These are phyloP conservation scores for Fusarium udum DNA, from an alignment of 2,329 filamentous ascomycete species.

Conservation along the genomic window DNA sequence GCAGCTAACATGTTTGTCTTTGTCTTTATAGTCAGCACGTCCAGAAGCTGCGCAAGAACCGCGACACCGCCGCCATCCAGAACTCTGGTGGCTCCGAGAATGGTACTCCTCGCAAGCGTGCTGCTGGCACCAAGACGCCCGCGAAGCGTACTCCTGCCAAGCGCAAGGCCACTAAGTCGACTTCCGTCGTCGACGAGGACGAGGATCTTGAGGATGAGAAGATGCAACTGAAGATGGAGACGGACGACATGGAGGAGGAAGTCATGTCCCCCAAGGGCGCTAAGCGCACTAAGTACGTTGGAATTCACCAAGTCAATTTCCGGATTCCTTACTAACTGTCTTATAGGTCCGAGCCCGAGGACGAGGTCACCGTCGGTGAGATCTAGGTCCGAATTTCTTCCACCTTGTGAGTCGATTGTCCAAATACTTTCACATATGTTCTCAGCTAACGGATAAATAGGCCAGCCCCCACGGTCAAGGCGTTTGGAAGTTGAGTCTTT, in stretches of 20 bases:
- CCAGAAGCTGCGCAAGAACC: slow-evolving; percentile 54
- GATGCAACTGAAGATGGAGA: slow-evolving; percentile 43
- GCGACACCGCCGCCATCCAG: slow-evolving; percentile 44
- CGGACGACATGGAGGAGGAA: slow-evolving; percentile 8
- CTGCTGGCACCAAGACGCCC: slow-evolving; percentile 20
- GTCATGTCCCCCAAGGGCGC: slow-evolving; percentile 8
- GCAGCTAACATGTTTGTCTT: slow-evolving; percentile 23
- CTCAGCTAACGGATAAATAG: neutral
- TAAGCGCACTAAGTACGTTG: slow-evolving; percentile 45
- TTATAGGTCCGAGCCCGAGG: slow-evolving; percentile 27
- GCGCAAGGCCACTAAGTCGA: slow-evolving; percentile 40
- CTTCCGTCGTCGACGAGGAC: slow-evolving; percentile 29
- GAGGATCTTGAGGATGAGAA: slow-evolving; percentile 40
- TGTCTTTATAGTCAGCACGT: slow-evolving; percentile 54
- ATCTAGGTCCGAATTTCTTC: neutral
- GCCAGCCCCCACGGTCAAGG: too few species aligned
- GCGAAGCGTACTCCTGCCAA: slow-evolving; percentile 44
- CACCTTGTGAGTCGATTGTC: neutral
- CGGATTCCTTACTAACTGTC: slow-evolving; percentile 5
- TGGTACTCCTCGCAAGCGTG: slow-evolving; percentile 40
- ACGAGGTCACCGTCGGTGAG: slow-evolving; percentile 5
- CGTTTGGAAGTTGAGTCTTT: neutral
- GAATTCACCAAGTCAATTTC: too few species aligned
- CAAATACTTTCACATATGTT: neutral
- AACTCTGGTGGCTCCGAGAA: slow-evolving; percentile 20